phyloP scores from a whole-genome alignment of 768 basidiomycete species.

The Leucocoprinus birnbaumii region DNA sequence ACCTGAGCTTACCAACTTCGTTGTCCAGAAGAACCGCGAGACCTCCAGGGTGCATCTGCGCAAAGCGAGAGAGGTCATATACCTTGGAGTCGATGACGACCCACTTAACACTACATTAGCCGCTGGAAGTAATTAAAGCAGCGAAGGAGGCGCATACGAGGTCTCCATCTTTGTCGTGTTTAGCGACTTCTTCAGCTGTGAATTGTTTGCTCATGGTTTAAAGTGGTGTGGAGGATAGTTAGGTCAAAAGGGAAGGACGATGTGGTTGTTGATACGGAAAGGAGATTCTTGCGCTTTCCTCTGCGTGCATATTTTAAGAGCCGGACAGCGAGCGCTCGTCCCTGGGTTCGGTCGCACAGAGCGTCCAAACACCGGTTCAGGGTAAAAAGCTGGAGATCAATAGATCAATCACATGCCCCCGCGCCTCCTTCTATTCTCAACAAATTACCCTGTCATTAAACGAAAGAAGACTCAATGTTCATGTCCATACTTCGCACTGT shows the following conservation, averaged over 20 bases:
- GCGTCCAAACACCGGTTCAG: too few relatives aligned
- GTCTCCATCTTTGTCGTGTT: conserved; percentile 79
- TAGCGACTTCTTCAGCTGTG: conserved; percentile 32
- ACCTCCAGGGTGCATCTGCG: conserved; percentile 85
- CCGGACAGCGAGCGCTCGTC: too few relatives aligned
- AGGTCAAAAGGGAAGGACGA: neutral
- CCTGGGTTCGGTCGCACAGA: too few relatives aligned
- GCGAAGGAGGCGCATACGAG: conserved; percentile 31
- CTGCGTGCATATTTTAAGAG: too few relatives aligned
- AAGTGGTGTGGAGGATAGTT: too few relatives aligned
- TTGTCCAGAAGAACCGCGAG: conserved; percentile 68
- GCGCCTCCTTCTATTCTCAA: too few relatives aligned
- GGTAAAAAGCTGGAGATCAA: too few relatives aligned
- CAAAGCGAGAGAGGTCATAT: conserved; percentile 81
- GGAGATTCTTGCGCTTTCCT: too few relatives aligned
- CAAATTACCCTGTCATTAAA: too few relatives aligned
- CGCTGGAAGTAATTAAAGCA: conserved; percentile 15
- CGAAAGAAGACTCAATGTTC: too few relatives aligned
- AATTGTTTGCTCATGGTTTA: conserved; percentile 26
- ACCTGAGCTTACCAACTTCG: conserved; percentile 59
- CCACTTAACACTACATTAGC: conserved; percentile 49
- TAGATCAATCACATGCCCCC: too few relatives aligned
- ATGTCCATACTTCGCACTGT: too few relatives aligned
- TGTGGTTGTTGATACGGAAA: neutral
- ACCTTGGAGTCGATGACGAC: conserved; percentile 84